Evolutionary conservation across 305 asterid species (phyloP).

Genomic region (Fraxinus floribunda): DNA sequence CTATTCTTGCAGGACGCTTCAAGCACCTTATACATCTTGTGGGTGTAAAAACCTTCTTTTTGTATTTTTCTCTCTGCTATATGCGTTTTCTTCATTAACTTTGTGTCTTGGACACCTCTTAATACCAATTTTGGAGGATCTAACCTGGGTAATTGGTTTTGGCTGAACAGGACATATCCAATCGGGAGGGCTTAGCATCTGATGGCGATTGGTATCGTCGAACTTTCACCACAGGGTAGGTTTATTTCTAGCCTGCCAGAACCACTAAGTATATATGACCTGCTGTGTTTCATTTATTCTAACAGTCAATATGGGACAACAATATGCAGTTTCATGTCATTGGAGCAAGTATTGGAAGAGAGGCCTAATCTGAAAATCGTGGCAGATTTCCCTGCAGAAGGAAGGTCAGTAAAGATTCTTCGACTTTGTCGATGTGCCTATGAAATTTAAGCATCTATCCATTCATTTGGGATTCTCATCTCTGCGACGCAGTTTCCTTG

Average conservation of each 20-base stretch:
- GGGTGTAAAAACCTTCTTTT: conserved; percentile 32
- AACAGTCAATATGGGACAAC: conserved; percentile 3
- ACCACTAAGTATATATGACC: not conserved
- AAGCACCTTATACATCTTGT: conserved; percentile 68
- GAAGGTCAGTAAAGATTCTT: conserved; percentile 40
- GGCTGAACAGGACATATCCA: conserved; percentile 66
- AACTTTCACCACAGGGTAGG: conserved; percentile 54
- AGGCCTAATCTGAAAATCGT: conserved; percentile 58
- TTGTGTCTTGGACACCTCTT: not conserved
- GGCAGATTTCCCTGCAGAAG: conserved; percentile 73
- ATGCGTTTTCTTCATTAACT: not conserved
- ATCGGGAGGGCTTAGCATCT: conserved; percentile 76
- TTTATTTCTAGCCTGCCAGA: conserved; percentile 4
- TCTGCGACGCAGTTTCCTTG: conserved; percentile 52
- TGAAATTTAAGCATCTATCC: not conserved
- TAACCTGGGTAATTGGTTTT: conserved; percentile 14
- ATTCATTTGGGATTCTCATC: conserved; percentile 12
- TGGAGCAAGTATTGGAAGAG: conserved; percentile 46
- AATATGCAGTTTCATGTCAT: conserved; percentile 57
- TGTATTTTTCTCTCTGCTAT: not conserved
- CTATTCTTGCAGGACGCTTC: conserved; percentile 68
- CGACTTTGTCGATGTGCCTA: conserved; percentile 2
- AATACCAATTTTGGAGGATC: not conserved
- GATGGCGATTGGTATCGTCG: conserved; percentile 67
- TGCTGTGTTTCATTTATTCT: not conserved